Base-by-base conservation (phyloP, 176 grass and related monocot species). In the Miscanthus lutarioriparius region DNA sequence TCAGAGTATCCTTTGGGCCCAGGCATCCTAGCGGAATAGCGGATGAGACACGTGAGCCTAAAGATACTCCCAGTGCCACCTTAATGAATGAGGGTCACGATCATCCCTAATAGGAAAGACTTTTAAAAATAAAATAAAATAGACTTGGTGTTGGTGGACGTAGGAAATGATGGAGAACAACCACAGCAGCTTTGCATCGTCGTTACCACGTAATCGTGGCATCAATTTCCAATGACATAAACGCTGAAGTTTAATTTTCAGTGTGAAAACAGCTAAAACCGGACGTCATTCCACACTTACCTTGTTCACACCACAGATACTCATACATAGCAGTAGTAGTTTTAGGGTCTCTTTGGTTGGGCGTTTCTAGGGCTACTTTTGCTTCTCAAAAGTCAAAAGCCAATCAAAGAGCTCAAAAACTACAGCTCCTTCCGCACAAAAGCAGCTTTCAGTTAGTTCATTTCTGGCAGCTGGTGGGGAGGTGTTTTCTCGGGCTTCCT, bases 201-300 rank as follows among this genome's bases (percentile, higher is more conserved):
- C 75, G 66, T 79, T 41, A 25, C 25, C 58, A 44, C 67, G 43
- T 54, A 72, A 88, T 12, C 32, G 4, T 39, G 16, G 72, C 86
- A 72, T 78, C 86, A 64, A 32, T 10, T 72, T 71, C 13, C 72
- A 63, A 62, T 27, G 1, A 54, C 19, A 54, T 17, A 8, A 48
- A 62, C 7, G 67, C 35, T 27, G 69, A 38, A 44, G 72, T 62
- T 7, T 1, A 82, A 7, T 74, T 66, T 22, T 64, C 15, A 23
- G 30, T 70, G 53, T 70, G 30, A 51, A 77, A 77, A 83, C 19
- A 61, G 63, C 44, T 15, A 38, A 9, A 11, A 33, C 41, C 19
- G 22, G 61, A 25, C 17, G 39, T 62, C 64, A 17, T 11, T 45
- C 38, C 1, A 19, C 47, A 51, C 47, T 51, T 51, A 22, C 36